phyloP scores from a whole-genome alignment of 1,284 basidiomycete species.

The Leucoagaricus sp. region DNA sequence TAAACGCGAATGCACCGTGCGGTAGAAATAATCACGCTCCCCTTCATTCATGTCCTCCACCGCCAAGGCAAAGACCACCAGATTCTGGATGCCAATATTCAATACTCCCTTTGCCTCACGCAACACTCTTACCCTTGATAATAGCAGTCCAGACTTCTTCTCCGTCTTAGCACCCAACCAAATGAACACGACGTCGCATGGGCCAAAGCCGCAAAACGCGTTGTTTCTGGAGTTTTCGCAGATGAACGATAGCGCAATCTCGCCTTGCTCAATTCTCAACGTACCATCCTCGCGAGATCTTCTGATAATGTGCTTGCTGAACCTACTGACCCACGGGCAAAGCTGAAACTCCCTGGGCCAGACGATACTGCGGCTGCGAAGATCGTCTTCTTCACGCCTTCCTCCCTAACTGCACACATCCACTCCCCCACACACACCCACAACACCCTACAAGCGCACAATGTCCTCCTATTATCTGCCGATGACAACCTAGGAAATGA shows the following conservation, averaged over 20 bases:
- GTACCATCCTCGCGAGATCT: slow-evolving; percentile 48
- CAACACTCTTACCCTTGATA: too few relatives aligned
- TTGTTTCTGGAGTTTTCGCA: slow-evolving; percentile 54
- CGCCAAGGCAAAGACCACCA: too few relatives aligned
- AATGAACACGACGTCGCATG: too few relatives aligned
- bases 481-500: slow-evolving; percentile 78
- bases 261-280: slow-evolving; percentile 40
- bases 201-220: too few relatives aligned
- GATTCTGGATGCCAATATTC: too few relatives aligned
- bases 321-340: slow-evolving; percentile 48
- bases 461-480: slow-evolving; percentile 54
- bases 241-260: slow-evolving; percentile 48
- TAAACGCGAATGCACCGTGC: too few relatives aligned
- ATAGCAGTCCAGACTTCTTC: too few relatives aligned
- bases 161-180: too few relatives aligned
- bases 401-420: slow-evolving; percentile 55
- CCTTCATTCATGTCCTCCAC: too few relatives aligned
- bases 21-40: too few relatives aligned
- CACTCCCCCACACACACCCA: slow-evolving; percentile 44
- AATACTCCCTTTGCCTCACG: too few relatives aligned
- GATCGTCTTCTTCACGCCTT: slow-evolving; percentile 77
- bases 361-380: slow-evolving; percentile 80
- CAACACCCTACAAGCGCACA: slow-evolving; percentile 35
- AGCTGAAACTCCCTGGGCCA: slow-evolving; percentile 61
- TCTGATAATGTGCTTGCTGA: slow-evolving; percentile 44